Evolutionary conservation across 1,284 basidiomycete genomes (phyloP), one percentile per base, ranked within the genome.

Genomic region (Mycosarcoma mackinlayi): DNA sequence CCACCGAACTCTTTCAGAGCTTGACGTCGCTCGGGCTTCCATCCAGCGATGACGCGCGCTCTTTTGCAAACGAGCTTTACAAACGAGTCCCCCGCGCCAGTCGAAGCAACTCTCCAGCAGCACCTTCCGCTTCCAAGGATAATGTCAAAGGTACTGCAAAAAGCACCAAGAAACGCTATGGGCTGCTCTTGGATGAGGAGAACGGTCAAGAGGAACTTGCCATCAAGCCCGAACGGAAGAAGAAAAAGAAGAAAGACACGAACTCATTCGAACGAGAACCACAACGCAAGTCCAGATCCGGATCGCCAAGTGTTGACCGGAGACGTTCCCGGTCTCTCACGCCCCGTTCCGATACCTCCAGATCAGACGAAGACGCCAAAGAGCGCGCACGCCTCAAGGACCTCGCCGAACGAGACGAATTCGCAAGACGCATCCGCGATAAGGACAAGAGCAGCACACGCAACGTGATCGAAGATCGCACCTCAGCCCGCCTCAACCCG

Each of bases 401-500:
- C 76, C 71, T 92, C 13, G 87, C 88, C 57, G 95, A 97, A 69
- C 87, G 95, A 61, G 95, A 98, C 82, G 94, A 91, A 31, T 97
- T 98, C 77, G 91, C 95, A 0, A 89, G 92, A 70, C 89, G 95
- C 6, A 88, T 98, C 76, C 88, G 88, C 77, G 87, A 90, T 58
- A 89, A 90, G 61, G 94, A 98, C 84, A 87, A 88, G 76, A 90
- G 92, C 83, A 88, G 87, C 82, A 92, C 91, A 35, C 95, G 94
- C 85, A 91, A 91, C 79, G 84, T 98, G n/a, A 90, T 97, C 34
- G 91, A 94, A 82, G 95, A 98, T 81, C 89, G 91, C 24, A 92
- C 93, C 14, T 68, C 62, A 0, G 47, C 65, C 6, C 58, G 61
- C 11, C 62, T 67, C 25, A 91, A 91, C 28, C 88, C 91, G 8